Percentiles rank a stretch among this genome's conserved stretches.
phyloP scores from a whole-genome alignment of 108 stramenopile genomes.

The Nitzschia putrida region DNA sequence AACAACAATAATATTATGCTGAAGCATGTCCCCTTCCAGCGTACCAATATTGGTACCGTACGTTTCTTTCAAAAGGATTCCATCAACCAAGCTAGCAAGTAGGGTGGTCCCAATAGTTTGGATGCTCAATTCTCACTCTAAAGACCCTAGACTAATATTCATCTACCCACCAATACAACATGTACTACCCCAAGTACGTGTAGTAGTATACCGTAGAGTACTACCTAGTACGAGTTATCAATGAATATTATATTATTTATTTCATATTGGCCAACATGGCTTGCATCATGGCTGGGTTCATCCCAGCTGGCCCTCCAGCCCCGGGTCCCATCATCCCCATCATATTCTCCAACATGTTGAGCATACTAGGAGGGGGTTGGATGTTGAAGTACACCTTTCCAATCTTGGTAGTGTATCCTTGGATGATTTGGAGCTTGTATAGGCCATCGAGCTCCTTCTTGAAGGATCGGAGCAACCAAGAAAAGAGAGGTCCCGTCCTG shows the following conservation, averaged over 20 bases:
- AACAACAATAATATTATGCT: too few species aligned
- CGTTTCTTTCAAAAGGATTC: too few species aligned
- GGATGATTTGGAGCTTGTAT: constrained; percentile 68
- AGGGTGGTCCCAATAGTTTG: too few species aligned
- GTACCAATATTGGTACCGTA: too few species aligned
- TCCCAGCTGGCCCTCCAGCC: constrained; percentile 60
- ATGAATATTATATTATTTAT: background rate
- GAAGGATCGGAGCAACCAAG: constrained; percentile 79
- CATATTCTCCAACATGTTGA: constrained; percentile 90
- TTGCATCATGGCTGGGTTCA: constrained; percentile 89
- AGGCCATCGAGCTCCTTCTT: constrained; percentile 70
- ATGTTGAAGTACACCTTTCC: constrained; percentile 87
- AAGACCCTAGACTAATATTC: too few species aligned
- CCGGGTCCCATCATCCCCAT: constrained; percentile 78
- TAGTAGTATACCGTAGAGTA: too few species aligned
- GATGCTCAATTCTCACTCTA: too few species aligned
- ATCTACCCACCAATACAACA: too few species aligned
- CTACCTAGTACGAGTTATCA: too few species aligned
- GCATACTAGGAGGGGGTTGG: constrained; percentile 87
- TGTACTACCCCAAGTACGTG: too few species aligned
- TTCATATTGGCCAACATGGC: constrained; percentile 46
- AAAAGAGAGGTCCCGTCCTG: constrained; percentile 78
- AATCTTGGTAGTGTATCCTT: constrained; percentile 83
- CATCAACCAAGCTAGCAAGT: too few species aligned
- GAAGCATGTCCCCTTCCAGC: too few species aligned